Percentiles rank a stretch among this genome's conserved stretches.
Conservation (phyloP, 2,329 filamentous ascomycete genomes). For the Diaporthe batatas region DNA sequence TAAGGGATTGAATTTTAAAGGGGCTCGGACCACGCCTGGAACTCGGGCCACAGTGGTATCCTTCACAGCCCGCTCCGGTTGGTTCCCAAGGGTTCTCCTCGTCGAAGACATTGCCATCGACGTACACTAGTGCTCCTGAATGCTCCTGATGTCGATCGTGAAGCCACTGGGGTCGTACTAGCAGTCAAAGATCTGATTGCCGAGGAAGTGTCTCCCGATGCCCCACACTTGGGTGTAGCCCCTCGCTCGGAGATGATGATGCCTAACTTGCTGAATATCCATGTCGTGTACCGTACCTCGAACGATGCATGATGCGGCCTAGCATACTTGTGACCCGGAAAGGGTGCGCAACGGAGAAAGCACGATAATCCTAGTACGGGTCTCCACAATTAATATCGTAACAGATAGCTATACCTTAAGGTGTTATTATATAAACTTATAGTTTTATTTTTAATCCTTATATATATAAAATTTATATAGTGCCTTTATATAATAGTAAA, state of each 20-base stretch:
- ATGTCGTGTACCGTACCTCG: slow-evolving; percentile 1
- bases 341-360: neutral
- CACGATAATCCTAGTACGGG: neutral
- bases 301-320: neutral
- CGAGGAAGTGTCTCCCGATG: neutral
- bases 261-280: neutral
- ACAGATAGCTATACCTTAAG: too few relatives aligned
- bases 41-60: neutral
- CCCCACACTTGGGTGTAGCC: slow-evolving; percentile 1
- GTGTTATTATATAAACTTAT: too few relatives aligned
- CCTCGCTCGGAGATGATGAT: neutral
- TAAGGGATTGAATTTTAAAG: too few relatives aligned
- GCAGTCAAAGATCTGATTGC: slow-evolving; percentile 1
- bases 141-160: neutral
- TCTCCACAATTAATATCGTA: neutral
- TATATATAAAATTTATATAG: too few relatives aligned
- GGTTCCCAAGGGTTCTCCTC: too few relatives aligned
- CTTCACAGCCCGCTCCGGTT: neutral
- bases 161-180: slow-evolving; percentile 3
- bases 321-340: neutral
- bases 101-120: neutral
- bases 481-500: too few relatives aligned
- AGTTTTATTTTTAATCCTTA: too few relatives aligned
- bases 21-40: neutral
- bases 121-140: too few relatives aligned